These are phyloP conservation scores for Litsea cubeba DNA, from an alignment of 164 flowering plant genomes.

Conservation along the genomic window DNA sequence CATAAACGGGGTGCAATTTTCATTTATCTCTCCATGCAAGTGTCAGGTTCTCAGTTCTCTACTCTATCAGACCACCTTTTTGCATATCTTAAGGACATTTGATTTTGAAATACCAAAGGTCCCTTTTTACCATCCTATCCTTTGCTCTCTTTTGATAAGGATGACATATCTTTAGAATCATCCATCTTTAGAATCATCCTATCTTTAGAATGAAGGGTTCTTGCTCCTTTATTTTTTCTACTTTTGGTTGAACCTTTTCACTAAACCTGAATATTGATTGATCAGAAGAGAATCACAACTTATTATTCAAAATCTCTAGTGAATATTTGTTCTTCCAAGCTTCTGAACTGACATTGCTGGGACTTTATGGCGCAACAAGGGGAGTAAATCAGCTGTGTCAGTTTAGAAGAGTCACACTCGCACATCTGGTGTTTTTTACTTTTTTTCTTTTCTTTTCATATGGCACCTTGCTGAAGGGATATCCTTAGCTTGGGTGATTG, in stretches of 20 bases:
- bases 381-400: not conserved
- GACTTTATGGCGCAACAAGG: not conserved
- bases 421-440: not conserved
- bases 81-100: not conserved
- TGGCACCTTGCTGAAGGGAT: not conserved
- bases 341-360: not conserved
- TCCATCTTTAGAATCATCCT: not conserved
- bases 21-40: not conserved
- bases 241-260: not conserved
- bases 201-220: not conserved
- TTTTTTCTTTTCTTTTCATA: no score
- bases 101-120: not conserved
- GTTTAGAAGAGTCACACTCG: not conserved
- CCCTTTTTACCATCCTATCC: not conserved
- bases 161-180: not conserved
- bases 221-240: not conserved
- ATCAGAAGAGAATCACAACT: not conserved
- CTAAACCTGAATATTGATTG: not conserved
- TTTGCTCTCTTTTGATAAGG: not conserved
- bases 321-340: not conserved
- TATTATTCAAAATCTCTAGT: not conserved
- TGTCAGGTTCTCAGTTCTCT: not conserved
- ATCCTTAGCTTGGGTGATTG: not conserved
- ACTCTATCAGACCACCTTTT: not conserved
- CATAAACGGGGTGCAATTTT: no score